These are phyloP conservation scores for Pezicula carpinea DNA, from an alignment of 2,329 filamentous ascomycete genomes.

Conservation along the genomic window DNA sequence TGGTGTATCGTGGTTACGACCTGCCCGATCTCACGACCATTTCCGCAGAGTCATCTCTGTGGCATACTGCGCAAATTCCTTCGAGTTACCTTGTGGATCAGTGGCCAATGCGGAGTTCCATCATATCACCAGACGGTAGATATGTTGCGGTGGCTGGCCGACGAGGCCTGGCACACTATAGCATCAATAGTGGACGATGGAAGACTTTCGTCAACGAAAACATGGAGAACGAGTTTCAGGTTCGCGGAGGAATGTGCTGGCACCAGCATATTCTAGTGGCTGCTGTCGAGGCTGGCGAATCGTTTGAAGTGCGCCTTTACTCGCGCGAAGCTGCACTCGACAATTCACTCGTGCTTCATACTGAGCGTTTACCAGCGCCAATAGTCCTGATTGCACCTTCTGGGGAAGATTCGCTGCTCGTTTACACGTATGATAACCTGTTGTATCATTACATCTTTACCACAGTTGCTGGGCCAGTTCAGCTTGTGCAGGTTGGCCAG, in stretches of 20 bases:
- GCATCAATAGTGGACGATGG: constrained; percentile 89
- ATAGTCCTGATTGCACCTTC: constrained; percentile 87
- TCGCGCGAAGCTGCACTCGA: constrained; percentile 81
- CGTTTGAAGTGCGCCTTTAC: constrained; percentile 85
- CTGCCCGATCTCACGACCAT: constrained; percentile 85
- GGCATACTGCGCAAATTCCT: constrained; percentile 88
- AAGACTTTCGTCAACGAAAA: constrained; percentile 82
- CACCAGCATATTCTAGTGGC: constrained; percentile 93
- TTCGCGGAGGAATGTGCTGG: constrained; percentile 97
- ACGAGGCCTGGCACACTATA: constrained; percentile 91
- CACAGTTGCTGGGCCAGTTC: constrained; percentile 61
- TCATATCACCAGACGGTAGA: constrained; percentile 85
- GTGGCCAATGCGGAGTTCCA: constrained; percentile 85
- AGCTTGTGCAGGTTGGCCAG: constrained; percentile 89
- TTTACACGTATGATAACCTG: constrained; percentile 95
- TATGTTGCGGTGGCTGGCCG: constrained; percentile 96
- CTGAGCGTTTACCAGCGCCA: constrained; percentile 73
- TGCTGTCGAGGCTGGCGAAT: constrained; percentile 79
- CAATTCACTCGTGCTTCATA: constrained; percentile 66
- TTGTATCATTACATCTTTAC: constrained; percentile 93
- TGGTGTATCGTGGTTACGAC: constrained; percentile 92
- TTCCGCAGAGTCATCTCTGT: constrained; percentile 87
- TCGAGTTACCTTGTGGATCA: constrained; percentile 81
- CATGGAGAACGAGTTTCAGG: constrained; percentile 84
- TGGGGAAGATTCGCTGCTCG: constrained; percentile 88